These are phyloP conservation scores for Astrephomene gubernaculifera DNA, from an alignment of 139 green algal species.

Conservation along the genomic window DNA sequence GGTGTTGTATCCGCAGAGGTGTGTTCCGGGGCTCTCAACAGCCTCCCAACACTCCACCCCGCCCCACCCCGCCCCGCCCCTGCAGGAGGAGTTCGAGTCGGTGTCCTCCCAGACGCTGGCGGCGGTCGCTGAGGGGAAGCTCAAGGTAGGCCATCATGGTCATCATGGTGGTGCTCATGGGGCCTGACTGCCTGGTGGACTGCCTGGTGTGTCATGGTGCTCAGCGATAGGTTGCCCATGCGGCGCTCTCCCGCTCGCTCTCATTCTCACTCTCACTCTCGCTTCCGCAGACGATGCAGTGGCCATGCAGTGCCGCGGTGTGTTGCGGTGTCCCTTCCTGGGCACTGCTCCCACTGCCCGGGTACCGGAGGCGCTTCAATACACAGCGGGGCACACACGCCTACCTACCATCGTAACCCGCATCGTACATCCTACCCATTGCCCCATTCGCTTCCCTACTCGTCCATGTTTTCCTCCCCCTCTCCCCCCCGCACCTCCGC, in stretches of 20 bases:
- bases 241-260: too few relatives aligned
- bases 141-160: constrained; percentile 9
- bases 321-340: too few relatives aligned
- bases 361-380: too few relatives aligned
- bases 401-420: background rate
- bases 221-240: too few relatives aligned
- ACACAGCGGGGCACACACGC: background rate
- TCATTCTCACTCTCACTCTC: too few relatives aligned
- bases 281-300: too few relatives aligned
- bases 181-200: background rate
- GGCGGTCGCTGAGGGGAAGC: background rate
- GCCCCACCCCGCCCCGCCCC: too few relatives aligned
- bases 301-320: too few relatives aligned
- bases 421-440: background rate
- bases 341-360: too few relatives aligned
- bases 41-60: too few relatives aligned
- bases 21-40: too few relatives aligned
- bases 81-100: constrained; percentile 18
- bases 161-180: background rate
- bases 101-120: constrained; percentile 9
- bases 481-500: background rate
- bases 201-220: background rate
- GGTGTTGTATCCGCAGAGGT: too few relatives aligned
- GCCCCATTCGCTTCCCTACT: background rate
- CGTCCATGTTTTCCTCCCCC: background rate